Conservation (phyloP, 495 filamentous ascomycete species). For the Aspergillus nanangensis region DNA sequence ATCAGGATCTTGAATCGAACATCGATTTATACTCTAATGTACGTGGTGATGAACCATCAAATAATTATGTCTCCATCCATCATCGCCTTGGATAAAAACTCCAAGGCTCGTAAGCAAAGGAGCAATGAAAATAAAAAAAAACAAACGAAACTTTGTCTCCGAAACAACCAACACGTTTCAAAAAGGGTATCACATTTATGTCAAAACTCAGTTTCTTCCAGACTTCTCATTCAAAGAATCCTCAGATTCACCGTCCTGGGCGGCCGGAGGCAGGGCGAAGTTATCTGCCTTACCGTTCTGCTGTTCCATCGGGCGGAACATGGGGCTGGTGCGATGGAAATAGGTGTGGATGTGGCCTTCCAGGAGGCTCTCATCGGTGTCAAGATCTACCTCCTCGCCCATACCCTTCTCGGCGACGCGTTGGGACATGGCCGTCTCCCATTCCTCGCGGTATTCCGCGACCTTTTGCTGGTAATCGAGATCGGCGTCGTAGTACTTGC, state of each 20-base stretch:
- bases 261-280: conserved; percentile 38
- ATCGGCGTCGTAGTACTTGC: conserved; percentile 74
- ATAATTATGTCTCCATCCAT: no score
- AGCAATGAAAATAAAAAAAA: conserved; percentile 8
- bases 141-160: no score
- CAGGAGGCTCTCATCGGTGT: conserved; percentile 39
- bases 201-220: conserved; percentile 1
- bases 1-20: no score
- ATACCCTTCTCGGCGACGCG: conserved; percentile 45
- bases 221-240: conserved; percentile 19
- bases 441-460: conserved; percentile 68
- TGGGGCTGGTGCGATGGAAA: conserved; percentile 47
- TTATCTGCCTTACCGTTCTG: conserved; percentile 33
- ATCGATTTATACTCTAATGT: no score
- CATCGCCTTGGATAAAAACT: no score
- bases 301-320: conserved; percentile 46
- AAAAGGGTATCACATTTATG: conserved; percentile 9
- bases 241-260: conserved; percentile 22
- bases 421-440: conserved; percentile 51
- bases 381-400: conserved; percentile 21
- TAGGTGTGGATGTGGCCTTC: conserved; percentile 44
- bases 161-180: neutral
- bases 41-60: no score
- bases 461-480: conserved; percentile 75
- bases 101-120: no score